Evolutionary conservation across 768 basidiomycete species (phyloP), one percentile per base, ranked within the genome.

Genomic region (Rickenella mellea): DNA sequence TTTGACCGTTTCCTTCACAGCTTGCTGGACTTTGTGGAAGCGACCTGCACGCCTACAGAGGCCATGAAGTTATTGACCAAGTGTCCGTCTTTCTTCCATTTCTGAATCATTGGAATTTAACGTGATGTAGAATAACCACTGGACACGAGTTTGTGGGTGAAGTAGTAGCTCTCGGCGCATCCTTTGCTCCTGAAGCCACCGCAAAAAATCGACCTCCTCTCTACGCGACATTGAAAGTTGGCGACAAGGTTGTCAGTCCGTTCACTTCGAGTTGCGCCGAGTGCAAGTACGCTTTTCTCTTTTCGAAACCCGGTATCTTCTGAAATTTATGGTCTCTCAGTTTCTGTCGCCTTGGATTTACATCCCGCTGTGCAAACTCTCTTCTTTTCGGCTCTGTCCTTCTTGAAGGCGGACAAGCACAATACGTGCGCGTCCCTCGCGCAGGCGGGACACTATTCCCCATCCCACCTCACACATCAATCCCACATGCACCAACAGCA

Each of bases 231-330:
- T 67, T 89, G 41, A 74, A 69, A 42, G 58, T 84, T 5, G 85
- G 84, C 5, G 80, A 89, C 55, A 82, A 77, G 52, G 81, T 89
- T 11, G 77, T 89, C 19, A 78, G 83, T 1, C 83, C 87, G 2
- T 89, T 88, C 59, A 84, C 84, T 0, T 69, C 73, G n/a, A 83
- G 76, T 38, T 90, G 87, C 49, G 80, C 79, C n/a, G 84, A 88
- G 54, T 90, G 87, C 71, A 74, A 80, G 85, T 89, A 46, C 53
- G 78, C 69, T n/a, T 6, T 36, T 11, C 4, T 27, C 15, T 22
- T 36, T 36, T 22, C 33, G 4, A 2, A 6, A 5, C 25, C 20
- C 11, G 21, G 6, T 15, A 5, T 41, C 12, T 26, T 42, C 22
- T 40, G 22, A 2, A 15, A 12, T 21, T n/a, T n/a, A n/a, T n/a